phyloP scores from a whole-genome alignment of 768 basidiomycete genomes.

The Hydnomerulius pinastri region DNA sequence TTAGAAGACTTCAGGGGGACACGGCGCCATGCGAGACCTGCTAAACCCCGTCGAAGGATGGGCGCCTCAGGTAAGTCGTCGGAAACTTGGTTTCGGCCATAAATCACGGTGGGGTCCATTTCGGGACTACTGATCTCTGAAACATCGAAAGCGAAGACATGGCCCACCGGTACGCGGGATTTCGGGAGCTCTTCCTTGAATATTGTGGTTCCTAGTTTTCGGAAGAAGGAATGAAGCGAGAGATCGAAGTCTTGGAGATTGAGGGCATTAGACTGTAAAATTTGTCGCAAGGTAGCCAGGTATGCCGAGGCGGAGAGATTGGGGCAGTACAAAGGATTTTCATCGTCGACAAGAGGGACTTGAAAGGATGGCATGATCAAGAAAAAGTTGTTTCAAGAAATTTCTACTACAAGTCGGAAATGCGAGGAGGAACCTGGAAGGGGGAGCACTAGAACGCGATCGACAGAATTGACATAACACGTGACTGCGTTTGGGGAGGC shows the following conservation, averaged over 20 bases:
- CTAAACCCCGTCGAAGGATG: neutral
- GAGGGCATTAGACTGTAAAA: constrained; percentile 19
- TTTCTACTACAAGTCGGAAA: neutral
- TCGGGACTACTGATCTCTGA: constrained; percentile 2
- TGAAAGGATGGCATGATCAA: constrained; percentile 7
- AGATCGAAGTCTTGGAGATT: constrained; percentile 1
- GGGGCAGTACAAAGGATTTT: constrained; percentile 63
- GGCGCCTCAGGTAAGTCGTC: constrained; percentile 8
- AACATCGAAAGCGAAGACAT: neutral
- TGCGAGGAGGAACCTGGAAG: neutral
- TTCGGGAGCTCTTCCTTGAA: neutral
- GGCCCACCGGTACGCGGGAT: neutral
- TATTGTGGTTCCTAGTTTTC: neutral
- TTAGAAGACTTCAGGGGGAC: neutral
- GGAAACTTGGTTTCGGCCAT: constrained; percentile 5
- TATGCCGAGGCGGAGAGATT: constrained; percentile 47
- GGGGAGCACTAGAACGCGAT: neutral
- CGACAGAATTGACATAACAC: neutral
- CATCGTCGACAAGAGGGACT: constrained; percentile 45
- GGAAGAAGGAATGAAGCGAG: constrained; percentile 5
- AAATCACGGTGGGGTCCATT: neutral
- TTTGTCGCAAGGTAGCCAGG: constrained; percentile 45
- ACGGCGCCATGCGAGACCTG: neutral
- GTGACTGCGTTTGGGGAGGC: neutral
- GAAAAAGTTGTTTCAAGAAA: neutral